Conservation (phyloP, 2,329 filamentous ascomycete species). For the Colletotrichum viniferum region DNA sequence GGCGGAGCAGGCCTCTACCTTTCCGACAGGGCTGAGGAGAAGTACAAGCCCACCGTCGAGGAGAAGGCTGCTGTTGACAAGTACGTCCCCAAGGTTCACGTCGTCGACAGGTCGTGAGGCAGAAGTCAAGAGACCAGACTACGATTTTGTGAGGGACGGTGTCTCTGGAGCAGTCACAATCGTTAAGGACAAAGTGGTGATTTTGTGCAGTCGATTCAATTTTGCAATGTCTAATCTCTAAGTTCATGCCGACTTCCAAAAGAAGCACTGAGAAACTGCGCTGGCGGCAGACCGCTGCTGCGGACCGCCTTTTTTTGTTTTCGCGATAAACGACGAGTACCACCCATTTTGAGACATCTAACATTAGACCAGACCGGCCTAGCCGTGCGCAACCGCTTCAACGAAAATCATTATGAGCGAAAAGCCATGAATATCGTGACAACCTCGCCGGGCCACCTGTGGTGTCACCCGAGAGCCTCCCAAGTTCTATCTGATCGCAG, state of each 20-base stretch:
- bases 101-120: conserved; percentile 53
- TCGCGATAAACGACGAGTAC: conserved; percentile 1
- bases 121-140: background rate
- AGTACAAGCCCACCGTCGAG: conserved; percentile 71
- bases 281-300: background rate
- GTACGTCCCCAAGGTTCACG: conserved; percentile 64
- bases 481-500: conserved; percentile 31
- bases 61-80: conserved; percentile 72
- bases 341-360: conserved; percentile 21
- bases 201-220: background rate
- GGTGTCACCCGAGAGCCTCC: conserved; percentile 20
- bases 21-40: conserved; percentile 74
- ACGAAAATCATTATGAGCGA: conserved; percentile 22
- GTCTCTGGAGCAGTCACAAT: background rate
- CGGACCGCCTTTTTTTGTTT: background rate
- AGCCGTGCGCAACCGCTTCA: conserved; percentile 15
- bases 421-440: conserved; percentile 25
- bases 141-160: background rate
- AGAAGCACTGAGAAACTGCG: background rate
- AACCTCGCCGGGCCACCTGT: conserved; percentile 21
- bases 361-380: conserved; percentile 21
- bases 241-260: background rate
- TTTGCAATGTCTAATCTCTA: conserved; percentile 14
- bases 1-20: conserved; percentile 75
- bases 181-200: background rate